Evolutionary conservation across 169 alveolate species (phyloP), one percentile per base, ranked within the genome.

Genomic region (Cryptosporidium sp.): DNA sequence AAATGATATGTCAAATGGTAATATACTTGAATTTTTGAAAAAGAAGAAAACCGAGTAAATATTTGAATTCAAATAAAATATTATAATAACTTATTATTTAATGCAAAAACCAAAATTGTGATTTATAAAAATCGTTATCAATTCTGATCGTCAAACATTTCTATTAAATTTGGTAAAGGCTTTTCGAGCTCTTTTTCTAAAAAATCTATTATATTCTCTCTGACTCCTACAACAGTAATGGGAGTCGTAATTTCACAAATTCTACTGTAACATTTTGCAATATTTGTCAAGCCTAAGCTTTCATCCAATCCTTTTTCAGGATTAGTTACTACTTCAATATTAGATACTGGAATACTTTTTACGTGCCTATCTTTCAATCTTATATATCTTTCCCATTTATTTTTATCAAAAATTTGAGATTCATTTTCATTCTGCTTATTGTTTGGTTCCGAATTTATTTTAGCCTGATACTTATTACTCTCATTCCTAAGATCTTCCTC

Each of bases 331-430:
- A 80, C 68, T 12, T 67, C 50, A 62, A 23, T 61, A 65, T 80
- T 80, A 7, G 89, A 41, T 16, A 80, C 68, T 0, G 75, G 80
- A 43, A 80, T 37, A 21, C 89, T 80, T 23, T 80, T 59, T 43
- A 80, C 39, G 62, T 80, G 89, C 33, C 89, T 80, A 16, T 62
- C 48, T 80, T 65, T 80, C 8, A 80, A 48, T 59, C 89, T 59
- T 12, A 80, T 80, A 26, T 80, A 80, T 23, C 89, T 80, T 26
- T 62, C 75, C 89, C 89, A 80, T n/a, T 48, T 80, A 41, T 31
- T 65, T 31, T 48, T 35, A n/a, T 59, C 75, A 23, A 61, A 39
- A 31, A 18, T 26, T 26, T 62, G 50, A 3, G 41, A 59, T 5
- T 41, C n/a, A 74, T n/a, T 31, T n/a, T 31, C 58, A 33, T 26